A percentile compares a stretch with the other conserved stretches of the same genome.
These are phyloP conservation scores for Solanum hybrid DNA, from an alignment of 305 asterid genomes.

Conservation along the genomic window DNA sequence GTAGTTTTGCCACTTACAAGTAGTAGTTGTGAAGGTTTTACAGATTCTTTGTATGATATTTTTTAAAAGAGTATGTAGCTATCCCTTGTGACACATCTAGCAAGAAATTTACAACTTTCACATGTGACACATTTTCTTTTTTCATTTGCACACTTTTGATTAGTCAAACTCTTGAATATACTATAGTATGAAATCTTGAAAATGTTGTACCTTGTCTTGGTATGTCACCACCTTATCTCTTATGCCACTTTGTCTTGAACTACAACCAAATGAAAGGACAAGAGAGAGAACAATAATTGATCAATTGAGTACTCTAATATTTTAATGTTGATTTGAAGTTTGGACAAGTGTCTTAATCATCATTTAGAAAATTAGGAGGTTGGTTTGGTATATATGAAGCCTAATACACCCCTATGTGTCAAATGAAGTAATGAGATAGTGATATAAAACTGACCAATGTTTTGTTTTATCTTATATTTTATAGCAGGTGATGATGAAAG, in stretches of 20 bases:
- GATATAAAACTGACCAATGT: neutral
- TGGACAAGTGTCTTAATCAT: conserved; percentile 1
- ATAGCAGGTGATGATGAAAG: neutral
- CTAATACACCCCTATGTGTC: neutral
- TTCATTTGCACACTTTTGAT: neutral
- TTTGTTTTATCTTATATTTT: neutral
- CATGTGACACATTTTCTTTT: neutral
- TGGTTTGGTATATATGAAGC: neutral
- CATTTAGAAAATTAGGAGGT: neutral
- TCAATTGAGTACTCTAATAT: neutral
- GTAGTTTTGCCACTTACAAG: neutral
- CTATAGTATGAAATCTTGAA: neutral
- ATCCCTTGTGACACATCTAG: neutral
- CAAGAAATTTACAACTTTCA: neutral
- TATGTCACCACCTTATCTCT: neutral
- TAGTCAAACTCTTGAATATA: neutral
- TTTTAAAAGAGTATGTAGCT: neutral
- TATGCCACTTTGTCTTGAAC: neutral
- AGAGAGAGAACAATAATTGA: neutral
- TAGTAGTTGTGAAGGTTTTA: neutral
- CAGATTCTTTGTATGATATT: neutral
- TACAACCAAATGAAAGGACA: neutral
- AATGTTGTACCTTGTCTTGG: neutral
- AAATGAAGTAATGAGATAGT: neutral
- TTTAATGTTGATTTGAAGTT: neutral